Evolutionary conservation across 371 early-diverging fungal genomes (phyloP), one percentile per base, ranked within the genome.

Genomic region (Entomophthora muscae): DNA sequence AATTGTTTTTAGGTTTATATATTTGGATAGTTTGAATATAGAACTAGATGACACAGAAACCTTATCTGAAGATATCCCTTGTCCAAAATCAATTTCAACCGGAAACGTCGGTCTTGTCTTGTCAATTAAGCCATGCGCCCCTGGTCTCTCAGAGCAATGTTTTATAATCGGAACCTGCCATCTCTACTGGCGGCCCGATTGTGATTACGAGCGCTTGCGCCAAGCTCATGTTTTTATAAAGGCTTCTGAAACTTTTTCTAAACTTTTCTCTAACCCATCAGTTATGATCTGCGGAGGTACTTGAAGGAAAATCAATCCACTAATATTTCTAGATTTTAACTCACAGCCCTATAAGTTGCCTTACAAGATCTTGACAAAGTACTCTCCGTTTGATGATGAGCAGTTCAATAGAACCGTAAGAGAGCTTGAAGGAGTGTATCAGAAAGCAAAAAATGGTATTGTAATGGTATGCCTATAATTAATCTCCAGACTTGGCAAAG

Each of bases 161-260:
- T n/a, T 61, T 2, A 61, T 42, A 3, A 24, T 61, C 24, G 24
- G 32, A 17, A 61, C 30, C 24, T 33, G 42, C 42, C 61, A 61
- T 33, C 42, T 61, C 32, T 61, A 32, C 42, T 61, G 61, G 61
- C 42, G 32, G 2, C 61, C 61, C 17, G 42, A 30, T 51, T 29
- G 24, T 27, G 42, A 32, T 24, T 61, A 61, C 23, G 61, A 61
- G 24, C 31, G 61, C 5, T 32, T 61, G 52, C 3, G 61, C 1
- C 61, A 61, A 51, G 42, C 28, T 3, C 28, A 55, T 26, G 26
- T 26, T 12, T 55, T 55, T 12, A 5, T 27, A n/a, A 10, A 26
- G 7, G 28, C 55, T 12, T 3, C 28, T 5, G 26, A 5, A 5
- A 55, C 3, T 10, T 55, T 55, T 27, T 24, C 22, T 21, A 55